Percentiles rank a stretch among this genome's conserved stretches.
Conservation (phyloP, 331 rosid genomes). For the Malus hybrid region DNA sequence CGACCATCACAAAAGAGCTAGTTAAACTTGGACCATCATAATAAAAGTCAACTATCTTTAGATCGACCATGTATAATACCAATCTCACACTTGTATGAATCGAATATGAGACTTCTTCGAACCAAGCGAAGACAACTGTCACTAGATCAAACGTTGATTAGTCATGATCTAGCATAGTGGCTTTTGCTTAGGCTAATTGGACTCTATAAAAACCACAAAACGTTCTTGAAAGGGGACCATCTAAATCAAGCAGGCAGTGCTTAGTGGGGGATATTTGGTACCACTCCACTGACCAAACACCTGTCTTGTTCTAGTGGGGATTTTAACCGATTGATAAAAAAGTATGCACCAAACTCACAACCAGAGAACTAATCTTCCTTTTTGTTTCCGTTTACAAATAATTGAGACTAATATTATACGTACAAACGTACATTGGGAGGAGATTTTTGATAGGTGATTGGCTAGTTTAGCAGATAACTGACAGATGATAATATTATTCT, state of each 20-base stretch:
- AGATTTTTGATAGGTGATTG: not conserved
- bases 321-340: not conserved
- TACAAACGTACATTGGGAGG: constrained; percentile 11
- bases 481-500: constrained; percentile 19
- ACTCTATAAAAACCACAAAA: not conserved
- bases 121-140: too few relatives aligned
- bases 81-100: too few relatives aligned
- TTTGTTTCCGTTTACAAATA: not conserved
- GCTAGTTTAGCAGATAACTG: not conserved
- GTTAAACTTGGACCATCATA: too few relatives aligned
- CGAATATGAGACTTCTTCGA: too few relatives aligned
- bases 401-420: constrained; percentile 12
- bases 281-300: constrained; percentile 17
- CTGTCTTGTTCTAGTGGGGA: constrained; percentile 12
- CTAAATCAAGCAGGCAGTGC: not conserved
- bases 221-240: constrained; percentile 11
- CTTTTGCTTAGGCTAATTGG: not conserved
- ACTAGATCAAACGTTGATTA: too few relatives aligned
- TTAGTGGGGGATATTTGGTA: constrained; percentile 13
- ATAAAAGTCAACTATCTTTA: too few relatives aligned
- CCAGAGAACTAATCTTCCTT: not conserved
- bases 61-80: too few relatives aligned
- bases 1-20: too few relatives aligned
- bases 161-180: too few relatives aligned
- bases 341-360: constrained; percentile 1